A percentile compares a stretch with the other conserved stretches of the same genome.
Conservation (phyloP, 352 stramenopile species). For the Phytophthora foliorum region DNA sequence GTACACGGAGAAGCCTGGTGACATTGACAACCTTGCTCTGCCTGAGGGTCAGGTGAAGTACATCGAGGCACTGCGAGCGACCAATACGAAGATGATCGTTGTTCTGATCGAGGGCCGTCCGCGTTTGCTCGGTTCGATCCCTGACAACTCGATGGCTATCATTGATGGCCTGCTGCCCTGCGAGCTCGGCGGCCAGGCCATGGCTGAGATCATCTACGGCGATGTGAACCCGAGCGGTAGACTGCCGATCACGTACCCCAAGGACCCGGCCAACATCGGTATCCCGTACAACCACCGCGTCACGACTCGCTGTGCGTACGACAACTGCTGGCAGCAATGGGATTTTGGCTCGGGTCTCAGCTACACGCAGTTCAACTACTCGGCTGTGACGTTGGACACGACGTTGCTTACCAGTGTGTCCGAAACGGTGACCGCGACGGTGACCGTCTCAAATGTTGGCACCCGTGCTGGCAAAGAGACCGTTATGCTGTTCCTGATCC, state of each 20-base stretch:
- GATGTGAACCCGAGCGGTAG: conserved; percentile 79
- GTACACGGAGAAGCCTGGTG: conserved; percentile 88
- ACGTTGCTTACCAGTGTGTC: conserved; percentile 39
- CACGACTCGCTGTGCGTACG: conserved; percentile 51
- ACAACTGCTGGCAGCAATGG: conserved; percentile 65
- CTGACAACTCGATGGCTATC: conserved; percentile 67
- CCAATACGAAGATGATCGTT: conserved; percentile 78
- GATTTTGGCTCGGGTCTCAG: conserved; percentile 72
- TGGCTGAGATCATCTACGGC: conserved; percentile 86
- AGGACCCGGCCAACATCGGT: conserved; percentile 56
- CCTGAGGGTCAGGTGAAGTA: conserved; percentile 77
- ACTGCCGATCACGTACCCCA: conserved; percentile 86
- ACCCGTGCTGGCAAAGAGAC: conserved; percentile 68
- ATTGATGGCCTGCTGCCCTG: conserved; percentile 79
- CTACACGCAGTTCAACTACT: conserved; percentile 76
- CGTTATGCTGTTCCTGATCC: conserved; percentile 82
- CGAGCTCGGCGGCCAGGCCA: conserved; percentile 77
- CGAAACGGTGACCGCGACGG: conserved; percentile 29
- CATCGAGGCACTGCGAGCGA: conserved; percentile 65
- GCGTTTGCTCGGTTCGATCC: conserved; percentile 65
- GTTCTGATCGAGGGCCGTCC: conserved; percentile 83
- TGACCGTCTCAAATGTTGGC: conserved; percentile 83
- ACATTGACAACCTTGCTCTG: conserved; percentile 80
- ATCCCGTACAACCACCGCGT: conserved; percentile 81
- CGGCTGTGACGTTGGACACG: conserved; percentile 45